These are phyloP conservation scores for Myotisia sp. DNA, from an alignment of 2,329 filamentous ascomycete species.

Conservation along the genomic window DNA sequence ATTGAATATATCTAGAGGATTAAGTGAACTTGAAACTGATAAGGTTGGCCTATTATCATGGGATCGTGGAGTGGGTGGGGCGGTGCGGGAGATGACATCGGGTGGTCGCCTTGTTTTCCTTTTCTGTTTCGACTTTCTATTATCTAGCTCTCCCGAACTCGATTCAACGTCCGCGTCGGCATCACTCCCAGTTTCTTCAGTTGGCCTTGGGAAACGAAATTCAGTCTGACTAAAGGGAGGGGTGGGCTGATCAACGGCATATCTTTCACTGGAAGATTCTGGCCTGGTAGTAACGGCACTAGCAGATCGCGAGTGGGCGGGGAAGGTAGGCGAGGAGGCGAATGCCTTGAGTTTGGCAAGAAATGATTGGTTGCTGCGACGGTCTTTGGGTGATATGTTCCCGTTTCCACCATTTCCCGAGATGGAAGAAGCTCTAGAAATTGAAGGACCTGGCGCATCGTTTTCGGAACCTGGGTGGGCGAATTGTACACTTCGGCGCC, in stretches of 20 bases:
- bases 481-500: conserved; percentile 63
- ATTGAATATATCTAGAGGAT: conserved; percentile 32
- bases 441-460: conserved; percentile 32
- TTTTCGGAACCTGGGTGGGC: conserved; percentile 40
- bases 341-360: conserved; percentile 69
- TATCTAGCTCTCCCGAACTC: conserved; percentile 59
- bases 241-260: conserved; percentile 27
- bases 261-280: conserved; percentile 26
- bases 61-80: conserved; percentile 52
- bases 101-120: conserved; percentile 47
- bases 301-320: conserved; percentile 36
- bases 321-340: conserved; percentile 40
- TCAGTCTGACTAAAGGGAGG: conserved; percentile 37
- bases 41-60: conserved; percentile 24
- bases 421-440: conserved; percentile 51
- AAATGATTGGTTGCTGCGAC: conserved; percentile 45
- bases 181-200: conserved; percentile 51
- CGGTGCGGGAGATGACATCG: conserved; percentile 44
- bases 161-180: conserved; percentile 70
- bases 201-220: conserved; percentile 39
- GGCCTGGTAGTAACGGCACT: conserved; percentile 33
- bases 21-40: conserved; percentile 30
- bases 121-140: conserved; percentile 45
- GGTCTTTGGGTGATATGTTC: conserved; percentile 46
- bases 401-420: conserved; percentile 40